A percentile compares a stretch with the other conserved stretches of the same genome.
phyloP scores from a whole-genome alignment of 2,329 filamentous ascomycete species.

The Pezicula carpinea region DNA sequence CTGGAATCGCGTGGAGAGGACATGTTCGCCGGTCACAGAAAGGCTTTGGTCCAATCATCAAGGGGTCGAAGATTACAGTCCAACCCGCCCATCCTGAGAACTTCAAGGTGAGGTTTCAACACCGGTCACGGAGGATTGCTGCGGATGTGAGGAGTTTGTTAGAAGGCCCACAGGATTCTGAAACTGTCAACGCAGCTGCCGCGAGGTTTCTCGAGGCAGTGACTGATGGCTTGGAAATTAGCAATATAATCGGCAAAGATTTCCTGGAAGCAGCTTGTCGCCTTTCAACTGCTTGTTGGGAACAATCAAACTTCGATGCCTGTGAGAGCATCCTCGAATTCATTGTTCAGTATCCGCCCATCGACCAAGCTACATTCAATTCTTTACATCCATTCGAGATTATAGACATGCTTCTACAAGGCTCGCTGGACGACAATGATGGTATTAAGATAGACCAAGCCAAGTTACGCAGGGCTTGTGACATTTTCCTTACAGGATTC shows the following conservation, averaged over 20 bases:
- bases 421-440: neutral
- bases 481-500: conserved; percentile 23
- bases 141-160: conserved; percentile 17
- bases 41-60: too few species aligned
- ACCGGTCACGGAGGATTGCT: conserved; percentile 17
- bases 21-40: too few species aligned
- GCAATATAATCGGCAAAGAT: conserved; percentile 4
- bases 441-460: neutral
- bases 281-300: conserved; percentile 9
- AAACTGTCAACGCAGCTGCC: conserved; percentile 14
- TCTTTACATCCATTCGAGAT: conserved; percentile 14
- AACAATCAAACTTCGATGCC: conserved; percentile 12
- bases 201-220: conserved; percentile 20
- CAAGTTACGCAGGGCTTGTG: conserved; percentile 16
- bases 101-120: neutral
- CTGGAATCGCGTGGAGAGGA: too few species aligned
- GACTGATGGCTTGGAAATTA: conserved; percentile 14
- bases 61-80: too few species aligned
- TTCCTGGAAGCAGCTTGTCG: neutral
- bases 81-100: too few species aligned
- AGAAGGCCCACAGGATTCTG: conserved; percentile 4
- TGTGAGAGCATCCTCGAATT: conserved; percentile 18
- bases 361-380: conserved; percentile 16
- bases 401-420: conserved; percentile 12
- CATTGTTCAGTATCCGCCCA: conserved; percentile 11